Base-by-base conservation (phyloP, 768 basidiomycete genomes). In the Macrolepiota dolichaula region DNA sequence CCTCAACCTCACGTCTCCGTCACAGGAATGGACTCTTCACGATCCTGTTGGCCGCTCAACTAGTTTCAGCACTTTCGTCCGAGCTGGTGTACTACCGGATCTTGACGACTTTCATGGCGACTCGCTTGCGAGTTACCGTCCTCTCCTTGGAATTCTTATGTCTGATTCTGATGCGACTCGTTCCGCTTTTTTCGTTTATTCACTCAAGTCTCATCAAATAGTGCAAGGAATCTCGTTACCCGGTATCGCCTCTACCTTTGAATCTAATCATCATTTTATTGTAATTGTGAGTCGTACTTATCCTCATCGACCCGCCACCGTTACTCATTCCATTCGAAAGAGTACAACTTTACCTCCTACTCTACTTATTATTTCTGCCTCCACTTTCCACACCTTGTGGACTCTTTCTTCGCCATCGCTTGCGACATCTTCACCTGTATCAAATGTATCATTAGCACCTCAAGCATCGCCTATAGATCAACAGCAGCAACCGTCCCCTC, bases 281-380 rank as follows among this genome's bases (percentile, higher is more conserved):
- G 76, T 84, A 62, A 73, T 91, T 60, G 89, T 89, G 70, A 58
- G 86, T 79, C 1, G 2, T 25, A 25, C 15, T 62, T 37, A 22
- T 42, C 19, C 13, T 22, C 24, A 19, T 64, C 42, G 2, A 44
- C 19, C 24, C 27, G 59, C 35, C 25, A 29, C 35, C 6, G 56
- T 7, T 59, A n/a, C 53, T 32, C 40, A 57, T n/a, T 57, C 17
- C 67, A 32, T 32, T 32, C 29, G 29, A 7, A 32, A 89, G 89
- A 82, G 80, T 69, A 84, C 85, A n/a, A 77, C 77, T 51, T 74
- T 76, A 36, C 87, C 85, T 40, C 72, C 81, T 10, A 73, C 77
- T 24, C 73, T 91, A 53, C 81, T 83, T 69, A 71, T 91, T 64
- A 73, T 86, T 62, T 86, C 85, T 4, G 71, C 86, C 22, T 72